phyloP scores from a whole-genome alignment of 345 rosid genomes.

The Trapa bicornis region DNA sequence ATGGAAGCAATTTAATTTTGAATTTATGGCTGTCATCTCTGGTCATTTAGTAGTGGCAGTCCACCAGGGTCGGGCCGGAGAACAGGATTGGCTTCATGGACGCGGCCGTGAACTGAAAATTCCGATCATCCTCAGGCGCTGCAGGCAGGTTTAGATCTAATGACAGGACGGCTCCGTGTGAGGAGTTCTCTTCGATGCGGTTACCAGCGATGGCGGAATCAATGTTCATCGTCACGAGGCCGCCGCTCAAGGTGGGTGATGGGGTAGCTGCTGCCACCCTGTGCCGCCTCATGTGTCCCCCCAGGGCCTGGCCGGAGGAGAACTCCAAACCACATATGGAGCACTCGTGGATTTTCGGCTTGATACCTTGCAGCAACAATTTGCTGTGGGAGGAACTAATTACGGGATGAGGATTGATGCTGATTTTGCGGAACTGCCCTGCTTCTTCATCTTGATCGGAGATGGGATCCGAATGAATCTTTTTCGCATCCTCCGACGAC shows the following conservation, averaged over 20 bases:
- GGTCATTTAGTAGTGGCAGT: no score
- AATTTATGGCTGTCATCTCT: no score
- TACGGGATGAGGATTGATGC: not conserved
- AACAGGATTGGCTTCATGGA: no score
- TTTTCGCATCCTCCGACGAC: conserved; percentile 15
- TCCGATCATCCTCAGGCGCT: no score
- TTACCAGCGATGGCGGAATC: not conserved
- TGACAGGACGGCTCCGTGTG: conserved; percentile 34
- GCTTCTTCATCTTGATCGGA: conserved; percentile 1
- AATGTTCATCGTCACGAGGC: not conserved
- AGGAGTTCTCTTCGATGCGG: conserved; percentile 12
- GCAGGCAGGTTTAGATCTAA: conserved; percentile 34
- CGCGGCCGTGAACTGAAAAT: no score
- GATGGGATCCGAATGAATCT: conserved; percentile 1
- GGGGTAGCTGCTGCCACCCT: conserved; percentile 23
- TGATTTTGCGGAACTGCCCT: conserved; percentile 8
- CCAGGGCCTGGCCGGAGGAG: conserved; percentile 88
- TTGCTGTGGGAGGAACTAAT: not conserved
- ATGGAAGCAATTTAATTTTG: no score
- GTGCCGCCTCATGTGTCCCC: conserved; percentile 98
- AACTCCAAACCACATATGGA: conserved; percentile 89
- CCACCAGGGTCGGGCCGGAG: no score
- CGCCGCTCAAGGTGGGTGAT: conserved; percentile 1
- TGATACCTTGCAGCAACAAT: conserved; percentile 6
- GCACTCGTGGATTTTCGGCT: conserved; percentile 71